These are phyloP conservation scores for Suillus subaureus DNA, from an alignment of 768 basidiomycete species.

Conservation along the genomic window DNA sequence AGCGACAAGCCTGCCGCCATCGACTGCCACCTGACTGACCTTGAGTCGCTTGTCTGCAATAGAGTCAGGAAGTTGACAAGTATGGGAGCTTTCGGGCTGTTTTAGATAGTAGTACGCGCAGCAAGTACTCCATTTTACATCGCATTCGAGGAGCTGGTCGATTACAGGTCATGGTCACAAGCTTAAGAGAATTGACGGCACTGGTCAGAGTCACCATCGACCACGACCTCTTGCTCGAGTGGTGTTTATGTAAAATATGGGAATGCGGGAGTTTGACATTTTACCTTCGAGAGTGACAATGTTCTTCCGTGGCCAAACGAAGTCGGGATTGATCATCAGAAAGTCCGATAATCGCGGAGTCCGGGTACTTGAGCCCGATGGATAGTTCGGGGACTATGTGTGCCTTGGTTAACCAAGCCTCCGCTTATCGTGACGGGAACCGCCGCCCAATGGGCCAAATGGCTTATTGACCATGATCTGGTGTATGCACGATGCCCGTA, in stretches of 20 bases:
- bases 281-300: not conserved
- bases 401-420: no score
- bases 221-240: no score
- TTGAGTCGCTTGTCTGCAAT: constrained; percentile 81
- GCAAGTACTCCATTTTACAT: not conserved
- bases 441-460: no score
- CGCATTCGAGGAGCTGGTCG: not conserved
- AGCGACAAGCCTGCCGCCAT: constrained; percentile 62
- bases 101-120: constrained; percentile 28
- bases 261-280: not conserved
- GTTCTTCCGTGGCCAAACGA: no score
- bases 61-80: constrained; percentile 83
- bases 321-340: no score
- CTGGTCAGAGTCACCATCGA: not conserved
- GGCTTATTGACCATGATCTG: no score
- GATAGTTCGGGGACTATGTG: no score
- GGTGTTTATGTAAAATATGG: not conserved
- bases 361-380: no score
- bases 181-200: not conserved
- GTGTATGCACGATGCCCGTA: no score
- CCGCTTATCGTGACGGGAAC: no score
- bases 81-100: constrained; percentile 47
- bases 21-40: constrained; percentile 67
- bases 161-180: not conserved
- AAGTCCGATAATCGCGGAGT: no score